phyloP scores from a whole-genome alignment of 495 filamentous ascomycete genomes.

The Penicillium samsonianum region DNA sequence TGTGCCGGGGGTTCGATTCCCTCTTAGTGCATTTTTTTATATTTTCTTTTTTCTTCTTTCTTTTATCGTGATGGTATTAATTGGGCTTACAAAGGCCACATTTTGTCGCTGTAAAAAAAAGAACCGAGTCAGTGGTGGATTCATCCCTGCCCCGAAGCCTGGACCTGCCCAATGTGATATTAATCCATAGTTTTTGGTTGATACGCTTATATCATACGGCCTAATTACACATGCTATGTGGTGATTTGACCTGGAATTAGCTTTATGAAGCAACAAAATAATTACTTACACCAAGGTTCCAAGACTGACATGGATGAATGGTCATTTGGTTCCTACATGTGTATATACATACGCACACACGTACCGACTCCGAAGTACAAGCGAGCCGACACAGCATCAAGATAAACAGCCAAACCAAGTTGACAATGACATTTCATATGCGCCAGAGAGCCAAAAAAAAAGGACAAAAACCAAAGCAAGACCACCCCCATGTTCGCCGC shows the following conservation, averaged over 20 bases:
- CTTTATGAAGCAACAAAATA: too few relatives aligned
- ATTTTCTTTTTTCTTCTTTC: background rate
- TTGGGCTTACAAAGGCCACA: too few relatives aligned
- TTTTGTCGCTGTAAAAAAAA: too few relatives aligned
- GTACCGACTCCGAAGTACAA: background rate
- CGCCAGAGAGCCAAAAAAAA: background rate
- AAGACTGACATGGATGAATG: background rate
- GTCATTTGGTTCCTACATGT: background rate
- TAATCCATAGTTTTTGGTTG: too few relatives aligned
- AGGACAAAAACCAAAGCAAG: conserved; percentile 15
- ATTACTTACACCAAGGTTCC: too few relatives aligned
- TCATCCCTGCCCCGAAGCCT: too few relatives aligned
- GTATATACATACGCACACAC: background rate
- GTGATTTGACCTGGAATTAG: too few relatives aligned
- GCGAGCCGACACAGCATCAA: background rate
- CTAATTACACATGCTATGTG: too few relatives aligned
- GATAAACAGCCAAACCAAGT: conserved; percentile 1
- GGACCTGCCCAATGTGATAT: too few relatives aligned
- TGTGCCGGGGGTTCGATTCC: conserved; percentile 11
- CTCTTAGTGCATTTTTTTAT: conserved; percentile 7
- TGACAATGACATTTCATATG: conserved; percentile 2
- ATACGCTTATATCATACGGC: too few relatives aligned
- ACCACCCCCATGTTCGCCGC: conserved; percentile 20
- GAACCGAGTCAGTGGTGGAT: too few relatives aligned
- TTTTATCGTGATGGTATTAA: too few relatives aligned